These are phyloP conservation scores for Leishmania major DNA, from an alignment of 208 protist genomes.

Conservation along the genomic window DNA sequence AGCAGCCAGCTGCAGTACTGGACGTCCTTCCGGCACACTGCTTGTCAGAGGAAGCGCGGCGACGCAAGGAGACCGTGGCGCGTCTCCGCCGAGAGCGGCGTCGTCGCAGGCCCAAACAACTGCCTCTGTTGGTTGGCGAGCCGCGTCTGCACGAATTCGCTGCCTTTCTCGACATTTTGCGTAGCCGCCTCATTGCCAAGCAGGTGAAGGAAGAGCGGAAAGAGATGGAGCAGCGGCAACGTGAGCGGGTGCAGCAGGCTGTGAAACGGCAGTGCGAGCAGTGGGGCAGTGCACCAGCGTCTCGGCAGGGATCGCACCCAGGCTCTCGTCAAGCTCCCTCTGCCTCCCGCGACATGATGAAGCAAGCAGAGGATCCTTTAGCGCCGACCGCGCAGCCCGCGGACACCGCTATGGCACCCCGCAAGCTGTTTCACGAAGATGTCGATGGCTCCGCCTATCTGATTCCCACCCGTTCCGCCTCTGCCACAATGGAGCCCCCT, in stretches of 20 bases:
- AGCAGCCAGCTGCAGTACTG: not conserved
- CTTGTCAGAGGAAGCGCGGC: not conserved
- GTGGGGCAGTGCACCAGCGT: constrained; percentile 8
- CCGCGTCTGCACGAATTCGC: constrained; percentile 40
- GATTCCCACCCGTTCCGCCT: constrained; percentile 11
- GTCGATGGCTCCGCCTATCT: constrained; percentile 41
- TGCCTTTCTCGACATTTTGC: constrained; percentile 33
- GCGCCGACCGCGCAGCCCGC: not conserved
- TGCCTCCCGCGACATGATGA: constrained; percentile 7
- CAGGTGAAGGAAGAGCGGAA: constrained; percentile 18
- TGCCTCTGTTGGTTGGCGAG: constrained; percentile 61
- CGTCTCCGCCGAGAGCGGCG: constrained; percentile 27
- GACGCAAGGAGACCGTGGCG: constrained; percentile 2
- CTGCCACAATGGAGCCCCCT: not conserved
- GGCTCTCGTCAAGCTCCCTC: constrained; percentile 1
- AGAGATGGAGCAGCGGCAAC: not conserved
- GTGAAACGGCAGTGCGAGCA: constrained; percentile 26
- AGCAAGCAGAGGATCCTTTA: not conserved
- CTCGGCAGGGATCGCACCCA: not conserved
- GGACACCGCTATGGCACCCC: not conserved
- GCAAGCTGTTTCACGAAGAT: constrained; percentile 29
- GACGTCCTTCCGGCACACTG: not conserved
- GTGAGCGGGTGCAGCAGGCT: constrained; percentile 11
- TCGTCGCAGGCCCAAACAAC: constrained; percentile 21
- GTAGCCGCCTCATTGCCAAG: constrained; percentile 23